Conservation (phyloP, 2,329 filamentous ascomycete genomes). For the Beauveria medogensis region DNA sequence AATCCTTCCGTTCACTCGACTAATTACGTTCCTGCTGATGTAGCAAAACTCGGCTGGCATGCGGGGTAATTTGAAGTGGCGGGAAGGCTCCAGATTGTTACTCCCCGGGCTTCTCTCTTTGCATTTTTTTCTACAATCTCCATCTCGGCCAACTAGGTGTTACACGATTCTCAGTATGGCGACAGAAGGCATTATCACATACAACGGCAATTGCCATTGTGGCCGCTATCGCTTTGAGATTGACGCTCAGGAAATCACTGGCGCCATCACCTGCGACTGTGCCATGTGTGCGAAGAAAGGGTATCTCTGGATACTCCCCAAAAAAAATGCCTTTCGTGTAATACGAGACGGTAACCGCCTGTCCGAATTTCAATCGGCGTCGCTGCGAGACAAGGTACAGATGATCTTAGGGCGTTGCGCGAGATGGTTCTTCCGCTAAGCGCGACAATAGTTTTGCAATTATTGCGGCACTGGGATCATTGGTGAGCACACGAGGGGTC, state of each 20-base stretch:
- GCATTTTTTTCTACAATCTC: no score
- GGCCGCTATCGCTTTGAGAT: slow-evolving; percentile 21
- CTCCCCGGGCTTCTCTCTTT: no score
- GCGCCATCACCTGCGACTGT: slow-evolving; percentile 17
- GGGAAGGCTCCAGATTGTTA: no score
- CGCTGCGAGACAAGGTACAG: no score
- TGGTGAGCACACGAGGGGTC: slow-evolving; percentile 18
- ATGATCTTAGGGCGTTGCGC: no score
- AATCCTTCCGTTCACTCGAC: no score
- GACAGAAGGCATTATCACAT: not conserved
- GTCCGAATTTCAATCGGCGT: slow-evolving; percentile 1
- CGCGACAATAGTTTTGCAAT: slow-evolving; percentile 19
- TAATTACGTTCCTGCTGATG: no score
- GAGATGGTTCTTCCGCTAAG: no score
- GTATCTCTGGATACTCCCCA: slow-evolving; percentile 18
- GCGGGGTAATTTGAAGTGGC: no score
- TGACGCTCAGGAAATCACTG: slow-evolving; percentile 2
- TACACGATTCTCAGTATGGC: no score
- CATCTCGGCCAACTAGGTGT: no score
- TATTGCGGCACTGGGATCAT: slow-evolving; percentile 20
- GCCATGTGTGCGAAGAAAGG: slow-evolving; percentile 22
- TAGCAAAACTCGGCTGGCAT: no score
- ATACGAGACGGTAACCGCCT: slow-evolving; percentile 12
- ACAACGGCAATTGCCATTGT: slow-evolving; percentile 23
- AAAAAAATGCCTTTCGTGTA: slow-evolving; percentile 7